Base-by-base conservation (phyloP, 2,329 filamentous ascomycete genomes). In the Penicillium griseofulvum region DNA sequence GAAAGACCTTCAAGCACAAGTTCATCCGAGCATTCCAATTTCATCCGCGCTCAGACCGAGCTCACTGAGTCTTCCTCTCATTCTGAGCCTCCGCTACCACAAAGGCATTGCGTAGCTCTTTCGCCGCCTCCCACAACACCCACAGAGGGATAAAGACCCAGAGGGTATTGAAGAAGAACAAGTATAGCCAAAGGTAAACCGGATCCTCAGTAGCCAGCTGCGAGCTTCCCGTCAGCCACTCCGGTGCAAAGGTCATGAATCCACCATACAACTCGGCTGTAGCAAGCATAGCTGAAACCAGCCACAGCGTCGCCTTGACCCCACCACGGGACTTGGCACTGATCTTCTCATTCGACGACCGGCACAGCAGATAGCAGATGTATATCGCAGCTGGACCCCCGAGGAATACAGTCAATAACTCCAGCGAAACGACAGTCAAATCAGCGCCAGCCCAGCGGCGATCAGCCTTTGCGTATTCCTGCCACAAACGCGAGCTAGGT, bases 401-500 rank as follows among this genome's bases (percentile, higher is more conserved):
- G 14, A 85, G 69, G 33, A 82, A 76, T 1, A 87, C 84, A 0
- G 84, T 87, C 68, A 87, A 68, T 14, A 87, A 58, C 69, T 87
- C 84, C 55, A 87, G 65, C 41, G 78, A 80, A 45, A 87, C 78
- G 34, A 87, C 80, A 1, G 77, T 83, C 55, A 84, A 57, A 66
- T 87, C 84, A 10, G 79, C 79, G 7, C 77, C 80, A 10, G 79
- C 81, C 84, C 84, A 87, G 58, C 84, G 74, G 58, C 73, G 75
- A 67, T 87, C 84, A 19, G 85, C 84, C 68, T 85, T 85, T 5
- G 82, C 83, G 68, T 87, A 87, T 70, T 87, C 85, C 70, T 84
- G 82, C 85, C 84, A 87, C 56, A 87, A 69, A 46, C 78, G 75
- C 43, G 80, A 80, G 53, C 80, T 80, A 12, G 81, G 79, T 5